Base-by-base conservation (phyloP, 352 stramenopile species). In the Globisporangium megalacanthum region DNA sequence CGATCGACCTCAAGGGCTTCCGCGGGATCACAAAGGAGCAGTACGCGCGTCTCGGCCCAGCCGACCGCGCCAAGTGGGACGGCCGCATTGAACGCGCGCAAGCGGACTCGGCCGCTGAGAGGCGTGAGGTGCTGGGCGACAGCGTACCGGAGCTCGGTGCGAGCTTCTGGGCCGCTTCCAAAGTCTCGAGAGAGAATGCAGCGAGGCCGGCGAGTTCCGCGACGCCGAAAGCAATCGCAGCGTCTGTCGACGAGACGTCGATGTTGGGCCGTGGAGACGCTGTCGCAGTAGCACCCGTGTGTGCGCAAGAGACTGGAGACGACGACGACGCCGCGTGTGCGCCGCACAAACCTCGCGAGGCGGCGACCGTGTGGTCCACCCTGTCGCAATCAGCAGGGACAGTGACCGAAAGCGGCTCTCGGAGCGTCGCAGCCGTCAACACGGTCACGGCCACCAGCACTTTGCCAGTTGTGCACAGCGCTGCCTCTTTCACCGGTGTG, bases 11-110 rank as follows among this genome's bases (percentile, higher is more conserved):
- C 44, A 65, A 66, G 19, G 75, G 68, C 11, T 89, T 89, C 50
- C 72, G 75, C 22, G 75, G 75, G 8, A 86, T 90, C 58, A 83
- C 77, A 1, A 76, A 88, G 63, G 57, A 82, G 42, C 72, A 90
- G 46, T 89, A 88, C 54, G 65, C 60, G 51, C 60, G 62, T n/a
- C 65, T 89, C 52, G 60, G 66, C 15, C 55, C 68, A 5, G n/a
- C 41, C 2, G 75, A 88, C 14, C 71, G 72, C 8, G 64, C 58
- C 13, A 74, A 81, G 15, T 89, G 81, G 81, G 76, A 88, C 25
- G 68, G 61, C 11, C 69, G 79, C 41, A 88, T 89, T 54, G 62
- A 77, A 36, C 60, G 75, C 11, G 81, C 81, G 4, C 73, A 83
- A 22, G 49, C 48, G 11, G 69, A 84, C 29, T 70, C 80, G 7